Conservation (phyloP, 1,284 basidiomycete genomes). For the Ceratobasidium sp. region DNA sequence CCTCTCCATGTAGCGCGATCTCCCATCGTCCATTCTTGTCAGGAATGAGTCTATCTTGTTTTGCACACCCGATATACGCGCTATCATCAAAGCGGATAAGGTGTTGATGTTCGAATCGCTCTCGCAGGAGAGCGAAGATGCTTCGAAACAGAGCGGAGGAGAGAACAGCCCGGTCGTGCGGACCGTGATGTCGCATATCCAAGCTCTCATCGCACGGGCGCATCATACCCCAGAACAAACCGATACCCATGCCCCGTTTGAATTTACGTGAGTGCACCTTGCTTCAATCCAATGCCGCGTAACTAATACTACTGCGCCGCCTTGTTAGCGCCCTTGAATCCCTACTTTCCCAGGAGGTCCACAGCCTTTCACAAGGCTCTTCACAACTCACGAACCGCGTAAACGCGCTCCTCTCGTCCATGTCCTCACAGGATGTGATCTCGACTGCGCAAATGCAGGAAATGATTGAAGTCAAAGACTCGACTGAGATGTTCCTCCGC, state of each 20-base stretch:
- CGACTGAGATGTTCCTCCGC: slow-evolving; percentile 42
- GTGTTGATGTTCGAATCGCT: slow-evolving; percentile 41
- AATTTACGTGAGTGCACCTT: slow-evolving; percentile 38
- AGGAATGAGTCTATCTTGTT: slow-evolving; percentile 42
- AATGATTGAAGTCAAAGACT: slow-evolving; percentile 44
- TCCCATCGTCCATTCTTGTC: slow-evolving; percentile 39
- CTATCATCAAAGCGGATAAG: slow-evolving; percentile 41
- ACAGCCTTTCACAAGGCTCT: slow-evolving; percentile 34
- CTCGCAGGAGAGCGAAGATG: neutral
- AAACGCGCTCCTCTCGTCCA: slow-evolving; percentile 33
- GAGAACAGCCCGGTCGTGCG: slow-evolving; percentile 29
- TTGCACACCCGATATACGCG: slow-evolving; percentile 40
- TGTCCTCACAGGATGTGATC: slow-evolving; percentile 44
- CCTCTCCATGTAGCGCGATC: slow-evolving; percentile 34
- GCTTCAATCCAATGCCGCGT: neutral
- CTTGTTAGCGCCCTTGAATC: slow-evolving; percentile 39
- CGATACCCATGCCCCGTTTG: slow-evolving; percentile 24
- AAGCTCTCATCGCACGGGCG: slow-evolving; percentile 4
- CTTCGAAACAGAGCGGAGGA: neutral
- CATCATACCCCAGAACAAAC: slow-evolving; percentile 5
- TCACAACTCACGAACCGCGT: slow-evolving; percentile 38
- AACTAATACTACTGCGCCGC: neutral
- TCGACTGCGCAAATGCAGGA: slow-evolving; percentile 44
- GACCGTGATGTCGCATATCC: slow-evolving; percentile 34
- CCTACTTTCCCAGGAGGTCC: slow-evolving; percentile 40